These are phyloP conservation scores for Elsinoe perseae DNA, from an alignment of 2,329 filamentous ascomycete genomes.

Conservation along the genomic window DNA sequence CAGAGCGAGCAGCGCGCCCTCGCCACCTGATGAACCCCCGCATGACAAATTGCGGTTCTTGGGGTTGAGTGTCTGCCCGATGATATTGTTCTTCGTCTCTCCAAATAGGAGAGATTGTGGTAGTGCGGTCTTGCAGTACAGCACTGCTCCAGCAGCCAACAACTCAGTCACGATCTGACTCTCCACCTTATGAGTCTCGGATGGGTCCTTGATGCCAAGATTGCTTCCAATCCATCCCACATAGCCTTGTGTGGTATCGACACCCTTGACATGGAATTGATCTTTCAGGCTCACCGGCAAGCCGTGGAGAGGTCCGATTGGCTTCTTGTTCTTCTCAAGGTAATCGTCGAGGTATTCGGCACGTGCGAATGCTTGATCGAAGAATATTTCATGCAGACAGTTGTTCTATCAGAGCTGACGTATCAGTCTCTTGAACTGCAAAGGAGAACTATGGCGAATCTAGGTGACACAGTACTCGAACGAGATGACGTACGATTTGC, in stretches of 20 bases:
- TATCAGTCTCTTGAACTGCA: background rate
- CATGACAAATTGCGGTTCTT: slow-evolving; percentile 44
- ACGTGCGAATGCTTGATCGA: slow-evolving; percentile 34
- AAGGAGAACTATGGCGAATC: no score
- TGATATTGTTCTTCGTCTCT: slow-evolving; percentile 45
- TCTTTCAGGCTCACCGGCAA: slow-evolving; percentile 59
- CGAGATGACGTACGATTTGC: slow-evolving; percentile 26
- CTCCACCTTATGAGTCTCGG: background rate
- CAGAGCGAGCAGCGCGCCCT: slow-evolving; percentile 48
- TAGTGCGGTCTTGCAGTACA: slow-evolving; percentile 47
- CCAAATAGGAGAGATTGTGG: slow-evolving; percentile 50
- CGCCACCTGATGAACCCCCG: slow-evolving; percentile 51
- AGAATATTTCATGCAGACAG: slow-evolving; percentile 21
- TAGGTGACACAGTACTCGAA: no score
- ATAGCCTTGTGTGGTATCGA: slow-evolving; percentile 34
- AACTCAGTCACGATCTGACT: slow-evolving; percentile 11
- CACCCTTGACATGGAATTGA: slow-evolving; percentile 49
- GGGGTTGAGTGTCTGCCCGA: slow-evolving; percentile 48
- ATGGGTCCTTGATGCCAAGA: slow-evolving; percentile 29
- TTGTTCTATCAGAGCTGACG: slow-evolving; percentile 22
- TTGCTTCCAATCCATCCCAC: slow-evolving; percentile 15
- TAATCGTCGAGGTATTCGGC: slow-evolving; percentile 45
- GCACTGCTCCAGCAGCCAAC: slow-evolving; percentile 39
- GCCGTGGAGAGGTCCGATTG: slow-evolving; percentile 56
- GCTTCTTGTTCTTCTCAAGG: slow-evolving; percentile 33